A percentile compares a stretch with the other conserved stretches of the same genome.
Evolutionary conservation across 106 monocot genomes (phyloP).

Genomic region (Ottelia alismoides): DNA sequence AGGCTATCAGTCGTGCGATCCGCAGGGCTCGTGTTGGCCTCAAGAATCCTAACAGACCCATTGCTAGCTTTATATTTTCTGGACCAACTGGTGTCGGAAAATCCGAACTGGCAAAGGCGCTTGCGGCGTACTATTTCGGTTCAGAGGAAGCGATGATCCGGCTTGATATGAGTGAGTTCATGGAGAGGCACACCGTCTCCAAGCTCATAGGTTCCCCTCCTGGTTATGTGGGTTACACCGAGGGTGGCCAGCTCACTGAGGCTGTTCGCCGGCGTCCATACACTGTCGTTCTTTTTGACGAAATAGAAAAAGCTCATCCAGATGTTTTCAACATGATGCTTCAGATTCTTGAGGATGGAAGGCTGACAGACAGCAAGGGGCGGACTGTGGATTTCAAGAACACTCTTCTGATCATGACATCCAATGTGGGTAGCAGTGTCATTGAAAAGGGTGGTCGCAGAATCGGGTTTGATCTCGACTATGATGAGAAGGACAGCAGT

Average conservation of each 20-base stretch:
- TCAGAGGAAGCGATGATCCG: conserved; percentile 26
- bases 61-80: conserved; percentile 15
- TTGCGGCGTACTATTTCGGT: conserved; percentile 20
- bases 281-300: conserved; percentile 14
- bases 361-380: conserved; percentile 23
- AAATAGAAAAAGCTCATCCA: conserved; percentile 22
- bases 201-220: conserved; percentile 23
- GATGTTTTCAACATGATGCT: conserved; percentile 32
- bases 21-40: conserved; percentile 12
- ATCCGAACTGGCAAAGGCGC: conserved; percentile 15
- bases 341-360: conserved; percentile 25
- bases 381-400: conserved; percentile 28
- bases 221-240: conserved; percentile 14
- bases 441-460: conserved; percentile 22
- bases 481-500: conserved; percentile 27
- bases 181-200: conserved; percentile 20
- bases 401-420: conserved; percentile 28
- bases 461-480: conserved; percentile 25
- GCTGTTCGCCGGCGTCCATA: conserved; percentile 18
- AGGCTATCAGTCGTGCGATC: conserved; percentile 13
- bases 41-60: conserved; percentile 14
- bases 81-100: conserved; percentile 23
- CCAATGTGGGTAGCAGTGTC: conserved; percentile 20
- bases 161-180: conserved; percentile 25
- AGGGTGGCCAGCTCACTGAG: conserved; percentile 14